Base-by-base conservation (phyloP, 371 early-diverging fungal genomes). In the Globomyces sp. region DNA sequence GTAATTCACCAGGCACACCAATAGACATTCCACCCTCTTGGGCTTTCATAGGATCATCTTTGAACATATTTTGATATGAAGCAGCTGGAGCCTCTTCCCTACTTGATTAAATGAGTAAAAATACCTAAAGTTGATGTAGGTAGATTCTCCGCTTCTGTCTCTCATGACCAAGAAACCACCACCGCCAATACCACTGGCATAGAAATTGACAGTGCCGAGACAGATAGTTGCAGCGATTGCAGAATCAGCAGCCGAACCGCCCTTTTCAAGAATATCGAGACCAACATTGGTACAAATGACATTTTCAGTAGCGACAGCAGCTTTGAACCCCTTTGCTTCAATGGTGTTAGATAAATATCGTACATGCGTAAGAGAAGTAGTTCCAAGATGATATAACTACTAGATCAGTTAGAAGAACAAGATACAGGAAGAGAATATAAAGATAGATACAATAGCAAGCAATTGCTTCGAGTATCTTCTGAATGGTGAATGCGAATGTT, bases 141-240 rank as follows among this genome's bases (percentile, higher is more conserved):
- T 60, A 11, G 60, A 60, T 4, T 40, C 60, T 4, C 74, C 77
- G 3, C 87, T 80, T 40, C 86, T 39, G 2, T 85, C 78, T 37
- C 95, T 88, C 13, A 98, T 82, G n/a, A 96, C 75, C 90, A 98
- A 90, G 76, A 99, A 98, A 3, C 99, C 99, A 46, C 99, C 99
- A 3, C 90, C 96, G 37, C 98, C 96, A 49, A 95, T 92, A 58
- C 99, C 99, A n/a, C 94, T 88, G 9, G 95, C 89, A 84, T 95
- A 98, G 9, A 84, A 86, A 75, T 99, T 92, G 58, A 98, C 87
- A 5, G 92, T 88, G 40, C 99, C 99, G 60, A 98, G 87, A 71
- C 96, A 98, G 11, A 99, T 73, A 8, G 93, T 83, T 34, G 97
- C 83, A 1, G 97, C 95, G 62, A 99, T 89, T 2, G 96, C 94